A percentile compares a stretch with the other conserved stretches of the same genome.
Evolutionary conservation across 2,329 filamentous ascomycete genomes (phyloP).

Genomic region (Aspergillus caelatus): DNA sequence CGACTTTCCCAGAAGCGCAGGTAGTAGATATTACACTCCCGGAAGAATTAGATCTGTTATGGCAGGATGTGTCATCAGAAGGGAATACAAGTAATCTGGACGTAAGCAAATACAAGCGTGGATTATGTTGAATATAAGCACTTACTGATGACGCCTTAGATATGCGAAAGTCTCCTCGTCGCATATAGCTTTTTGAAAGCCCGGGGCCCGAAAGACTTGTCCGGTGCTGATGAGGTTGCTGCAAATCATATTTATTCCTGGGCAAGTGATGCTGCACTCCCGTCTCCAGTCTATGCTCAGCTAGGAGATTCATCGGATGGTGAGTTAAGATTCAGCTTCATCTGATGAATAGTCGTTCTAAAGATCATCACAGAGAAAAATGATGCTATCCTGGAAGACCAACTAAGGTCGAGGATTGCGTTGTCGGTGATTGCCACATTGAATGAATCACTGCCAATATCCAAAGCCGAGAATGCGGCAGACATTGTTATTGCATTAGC

Average conservation of each 20-base stretch:
- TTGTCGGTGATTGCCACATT: slow-evolving; percentile 31
- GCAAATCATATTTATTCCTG: slow-evolving; percentile 35
- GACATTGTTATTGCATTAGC: slow-evolving; percentile 37
- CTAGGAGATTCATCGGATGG: slow-evolving; percentile 28
- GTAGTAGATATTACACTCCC: slow-evolving; percentile 13
- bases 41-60: slow-evolving; percentile 28
- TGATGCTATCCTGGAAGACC: slow-evolving; percentile 26
- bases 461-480: slow-evolving; percentile 21
- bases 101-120: slow-evolving; percentile 22
- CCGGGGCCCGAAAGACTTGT: slow-evolving; percentile 19
- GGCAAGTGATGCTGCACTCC: slow-evolving; percentile 34
- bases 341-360: not conserved
- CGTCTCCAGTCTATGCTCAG: slow-evolving; percentile 35
- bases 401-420: slow-evolving; percentile 32
- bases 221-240: slow-evolving; percentile 26
- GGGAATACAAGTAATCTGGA: slow-evolving; percentile 21
- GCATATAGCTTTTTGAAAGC: slow-evolving; percentile 27
- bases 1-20: slow-evolving; percentile 11
- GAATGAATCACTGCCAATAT: slow-evolving; percentile 20
- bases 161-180: slow-evolving; percentile 36
- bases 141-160: slow-evolving; percentile 22
- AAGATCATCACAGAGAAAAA: slow-evolving; percentile 20
- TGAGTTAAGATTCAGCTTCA: slow-evolving; percentile 4
- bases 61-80: slow-evolving; percentile 33
- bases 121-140: not conserved